These are phyloP conservation scores for Quercus phellos DNA, from an alignment of 331 rosid genomes.

Conservation along the genomic window DNA sequence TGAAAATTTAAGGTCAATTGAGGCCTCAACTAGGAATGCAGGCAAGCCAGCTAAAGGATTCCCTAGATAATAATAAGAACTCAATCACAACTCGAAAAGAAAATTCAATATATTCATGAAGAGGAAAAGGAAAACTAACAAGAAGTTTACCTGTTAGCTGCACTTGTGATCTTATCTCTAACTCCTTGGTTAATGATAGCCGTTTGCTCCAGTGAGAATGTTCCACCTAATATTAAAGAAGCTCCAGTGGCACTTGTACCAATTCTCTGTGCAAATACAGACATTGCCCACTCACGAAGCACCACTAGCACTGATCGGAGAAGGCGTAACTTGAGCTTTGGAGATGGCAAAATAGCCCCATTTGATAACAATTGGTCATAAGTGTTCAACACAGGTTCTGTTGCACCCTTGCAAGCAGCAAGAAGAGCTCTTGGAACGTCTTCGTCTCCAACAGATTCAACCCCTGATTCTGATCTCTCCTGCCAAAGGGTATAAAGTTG, in stretches of 20 bases:
- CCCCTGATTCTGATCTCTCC: slow-evolving; percentile 80
- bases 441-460: slow-evolving; percentile 86
- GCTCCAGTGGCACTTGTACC: slow-evolving; percentile 60
- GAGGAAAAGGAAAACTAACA: slow-evolving; percentile 11
- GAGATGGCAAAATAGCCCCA: slow-evolving; percentile 85
- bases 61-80: neutral
- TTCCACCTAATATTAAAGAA: slow-evolving; percentile 68
- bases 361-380: slow-evolving; percentile 80
- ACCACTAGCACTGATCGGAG: slow-evolving; percentile 86
- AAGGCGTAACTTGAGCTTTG: slow-evolving; percentile 79
- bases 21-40: neutral
- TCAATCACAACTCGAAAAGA: too few relatives aligned
- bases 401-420: slow-evolving; percentile 91
- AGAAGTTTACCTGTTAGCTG: slow-evolving; percentile 70
- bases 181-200: slow-evolving; percentile 70
- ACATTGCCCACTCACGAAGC: slow-evolving; percentile 93
- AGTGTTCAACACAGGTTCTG: slow-evolving; percentile 85
- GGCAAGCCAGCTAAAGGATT: neutral
- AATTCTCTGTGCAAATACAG: slow-evolving; percentile 68
- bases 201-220: slow-evolving; percentile 61
- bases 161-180: slow-evolving; percentile 88
- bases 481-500: slow-evolving; percentile 25
- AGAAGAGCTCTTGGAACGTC: slow-evolving; percentile 92
- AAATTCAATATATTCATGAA: slow-evolving; percentile 3
- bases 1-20: neutral